Percentiles rank a stretch among this genome's conserved stretches.
These are phyloP conservation scores for Aspergillus luchuensis DNA, from an alignment of 2,329 filamentous ascomycete genomes.

Conservation along the genomic window DNA sequence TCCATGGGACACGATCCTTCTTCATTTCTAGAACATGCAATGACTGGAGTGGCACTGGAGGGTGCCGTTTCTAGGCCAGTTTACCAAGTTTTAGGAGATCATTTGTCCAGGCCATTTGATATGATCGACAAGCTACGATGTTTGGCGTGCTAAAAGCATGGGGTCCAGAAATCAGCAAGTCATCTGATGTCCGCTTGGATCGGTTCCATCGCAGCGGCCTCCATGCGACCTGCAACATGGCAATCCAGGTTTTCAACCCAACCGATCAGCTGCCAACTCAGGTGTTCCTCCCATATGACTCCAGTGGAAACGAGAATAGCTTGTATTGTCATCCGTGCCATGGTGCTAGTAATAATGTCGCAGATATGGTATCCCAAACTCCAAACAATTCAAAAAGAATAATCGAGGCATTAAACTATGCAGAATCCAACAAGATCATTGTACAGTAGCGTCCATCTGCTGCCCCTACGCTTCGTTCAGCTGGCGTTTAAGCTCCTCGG, in stretches of 20 bases:
- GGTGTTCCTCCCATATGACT: neutral
- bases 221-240: neutral
- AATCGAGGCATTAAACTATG: neutral
- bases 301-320: neutral
- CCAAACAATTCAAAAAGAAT: neutral
- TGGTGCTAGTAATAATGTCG: neutral
- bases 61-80: too few relatives aligned
- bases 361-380: slow-evolving; percentile 9
- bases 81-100: too few relatives aligned
- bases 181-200: too few relatives aligned
- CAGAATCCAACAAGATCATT: neutral
- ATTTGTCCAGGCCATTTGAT: too few relatives aligned
- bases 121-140: too few relatives aligned
- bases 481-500: neutral
- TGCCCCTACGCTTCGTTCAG: neutral
- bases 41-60: too few relatives aligned
- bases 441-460: neutral
- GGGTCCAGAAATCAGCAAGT: too few relatives aligned
- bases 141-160: too few relatives aligned
- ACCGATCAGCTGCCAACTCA: neutral
- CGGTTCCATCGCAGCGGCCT: too few relatives aligned
- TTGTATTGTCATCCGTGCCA: neutral
- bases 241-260: neutral
- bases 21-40: too few relatives aligned
- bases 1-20: too few relatives aligned